A percentile compares a stretch with the other conserved stretches of the same genome.
phyloP scores from a whole-genome alignment of 2,329 filamentous ascomycete genomes.

The Cadophora sp. region DNA sequence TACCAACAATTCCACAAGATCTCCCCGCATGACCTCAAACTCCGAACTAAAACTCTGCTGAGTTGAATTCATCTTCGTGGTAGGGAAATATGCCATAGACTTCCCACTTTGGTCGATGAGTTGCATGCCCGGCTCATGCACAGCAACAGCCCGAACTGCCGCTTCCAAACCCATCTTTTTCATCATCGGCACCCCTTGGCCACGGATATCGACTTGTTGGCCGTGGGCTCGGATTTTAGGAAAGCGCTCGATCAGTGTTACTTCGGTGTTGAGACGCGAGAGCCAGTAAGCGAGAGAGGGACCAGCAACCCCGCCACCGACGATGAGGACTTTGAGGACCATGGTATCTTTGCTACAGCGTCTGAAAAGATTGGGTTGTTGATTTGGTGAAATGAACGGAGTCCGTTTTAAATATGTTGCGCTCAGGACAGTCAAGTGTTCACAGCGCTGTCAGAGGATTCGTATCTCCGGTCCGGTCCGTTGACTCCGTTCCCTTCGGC shows the following conservation, averaged over 20 bases:
- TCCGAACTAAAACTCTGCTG: constrained; percentile 50
- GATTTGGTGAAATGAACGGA: too few species aligned
- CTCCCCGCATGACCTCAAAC: constrained; percentile 54
- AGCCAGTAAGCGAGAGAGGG: constrained; percentile 59
- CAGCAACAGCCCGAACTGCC: constrained; percentile 50
- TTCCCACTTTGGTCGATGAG: constrained; percentile 51
- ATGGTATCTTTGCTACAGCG: background rate
- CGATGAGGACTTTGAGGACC: constrained; percentile 45
- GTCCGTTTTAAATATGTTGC: too few species aligned
- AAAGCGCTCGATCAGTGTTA: constrained; percentile 52
- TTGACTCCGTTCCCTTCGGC: too few species aligned
- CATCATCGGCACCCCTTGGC: constrained; percentile 57
- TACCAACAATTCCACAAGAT: constrained; percentile 48
- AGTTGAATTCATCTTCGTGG: constrained; percentile 42
- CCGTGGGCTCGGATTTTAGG: constrained; percentile 53
- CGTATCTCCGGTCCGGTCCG: background rate
- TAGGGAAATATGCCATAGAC: constrained; percentile 49
- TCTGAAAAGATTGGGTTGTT: too few species aligned
- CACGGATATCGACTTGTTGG: constrained; percentile 61
- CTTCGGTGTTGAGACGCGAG: constrained; percentile 47
- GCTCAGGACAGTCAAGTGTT: too few species aligned
- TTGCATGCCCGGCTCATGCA: constrained; percentile 55
- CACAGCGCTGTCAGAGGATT: too few species aligned
- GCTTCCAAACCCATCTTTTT: constrained; percentile 58
- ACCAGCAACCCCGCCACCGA: constrained; percentile 47